phyloP scores from a whole-genome alignment of 1,284 basidiomycete species.

The Phylloboletellus chloephorus region DNA sequence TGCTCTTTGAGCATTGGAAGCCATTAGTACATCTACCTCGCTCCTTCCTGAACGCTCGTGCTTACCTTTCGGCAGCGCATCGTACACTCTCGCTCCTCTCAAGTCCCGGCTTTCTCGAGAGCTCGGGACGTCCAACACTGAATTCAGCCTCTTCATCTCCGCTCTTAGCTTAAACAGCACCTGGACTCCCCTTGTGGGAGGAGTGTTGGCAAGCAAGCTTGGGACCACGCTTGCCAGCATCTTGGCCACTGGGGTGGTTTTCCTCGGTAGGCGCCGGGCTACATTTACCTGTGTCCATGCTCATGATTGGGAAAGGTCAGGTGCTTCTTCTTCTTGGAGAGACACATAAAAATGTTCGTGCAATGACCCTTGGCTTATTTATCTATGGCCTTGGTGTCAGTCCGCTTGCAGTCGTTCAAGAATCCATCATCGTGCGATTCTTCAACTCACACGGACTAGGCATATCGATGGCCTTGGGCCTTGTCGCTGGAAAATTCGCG shows the following conservation, averaged over 20 bases:
- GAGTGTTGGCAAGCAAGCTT: conserved; percentile 59
- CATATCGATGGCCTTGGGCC: conserved; percentile 70
- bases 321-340: conserved; percentile 59
- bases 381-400: conserved; percentile 75
- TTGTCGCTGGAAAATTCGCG: conserved; percentile 71
- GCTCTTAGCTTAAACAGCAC: conserved; percentile 74
- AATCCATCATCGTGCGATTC: conserved; percentile 76
- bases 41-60: neutral
- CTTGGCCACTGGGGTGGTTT: conserved; percentile 64
- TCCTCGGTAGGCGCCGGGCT: conserved; percentile 43
- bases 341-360: conserved; percentile 47
- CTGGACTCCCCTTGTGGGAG: conserved; percentile 74
- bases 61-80: conserved; percentile 42
- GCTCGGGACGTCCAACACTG: conserved; percentile 69
- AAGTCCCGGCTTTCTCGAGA: conserved; percentile 69
- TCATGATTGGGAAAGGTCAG: conserved; percentile 44
- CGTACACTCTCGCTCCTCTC: conserved; percentile 68
- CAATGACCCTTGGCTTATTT: conserved; percentile 70
- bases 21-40: conserved; percentile 57
- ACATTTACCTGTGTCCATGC: neutral
- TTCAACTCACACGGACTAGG: conserved; percentile 75
- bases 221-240: conserved; percentile 68
- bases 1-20: conserved; percentile 71
- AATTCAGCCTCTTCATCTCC: conserved; percentile 72
- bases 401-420: conserved; percentile 71